Evolutionary conservation across 768 basidiomycete species (phyloP), one percentile per base, ranked within the genome.

Genomic region (Hypholoma fasciculare): DNA sequence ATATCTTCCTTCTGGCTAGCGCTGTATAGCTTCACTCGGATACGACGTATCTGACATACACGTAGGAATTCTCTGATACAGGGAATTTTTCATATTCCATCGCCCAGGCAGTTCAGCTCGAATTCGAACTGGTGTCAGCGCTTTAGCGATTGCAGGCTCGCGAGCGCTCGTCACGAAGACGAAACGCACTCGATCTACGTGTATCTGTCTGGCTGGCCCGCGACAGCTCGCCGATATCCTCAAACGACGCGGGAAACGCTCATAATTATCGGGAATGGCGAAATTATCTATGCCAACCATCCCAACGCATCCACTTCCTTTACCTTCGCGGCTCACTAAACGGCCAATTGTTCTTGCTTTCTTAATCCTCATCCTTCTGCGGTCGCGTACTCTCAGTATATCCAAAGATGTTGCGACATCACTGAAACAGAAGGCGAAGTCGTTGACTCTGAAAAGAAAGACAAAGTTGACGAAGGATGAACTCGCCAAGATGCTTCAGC

Each of bases 401-500:
- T 74, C 78, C 16, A 71, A 67, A 50, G 66, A 71, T 38, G 67
- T 69, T 43, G 48, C 57, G 23, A 70, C 65, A n/a, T 63, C 71
- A 6, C 61, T 68, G 1, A 68, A 65, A 2, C 61, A 65, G 42
- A 54, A 47, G 16, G 49, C 53, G 1, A 54, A 64, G 39, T 63
- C 69, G 27, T 60, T 56, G 13, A 63, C 36, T 8, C 30, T 60
- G 14, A 50, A 57, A 9, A 39, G 64, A 36, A 58, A 55, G 44
- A 59, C 61, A 39, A 71, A 67, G 19, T 56, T 76, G 19, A 70
- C 73, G 5, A 63, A 72, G 26, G 74, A 79, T 42, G 80, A 84
- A 40, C 70, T 84, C 8, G 68, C 72, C 7, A 68, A 74, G 46
- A 79, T 83, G 17, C 64, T 88, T 47, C 84, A 87, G 69, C 78